Conservation (phyloP, 2,329 filamentous ascomycete genomes). For the Ophiostoma sp. region DNA sequence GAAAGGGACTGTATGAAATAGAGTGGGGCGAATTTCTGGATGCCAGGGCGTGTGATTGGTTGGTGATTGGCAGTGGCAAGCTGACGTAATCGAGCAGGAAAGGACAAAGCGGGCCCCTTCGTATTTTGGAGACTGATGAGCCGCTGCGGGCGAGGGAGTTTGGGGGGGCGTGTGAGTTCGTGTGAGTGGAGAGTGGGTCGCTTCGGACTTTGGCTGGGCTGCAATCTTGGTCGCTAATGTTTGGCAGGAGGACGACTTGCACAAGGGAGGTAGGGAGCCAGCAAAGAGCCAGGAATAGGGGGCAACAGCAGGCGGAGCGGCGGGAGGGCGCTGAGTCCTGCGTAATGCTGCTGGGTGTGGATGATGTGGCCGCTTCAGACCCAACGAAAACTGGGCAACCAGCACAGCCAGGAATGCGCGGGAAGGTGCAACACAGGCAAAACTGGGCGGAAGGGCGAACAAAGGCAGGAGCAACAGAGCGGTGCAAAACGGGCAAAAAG, state of each 20-base stretch:
- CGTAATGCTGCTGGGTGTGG: conserved; percentile 21
- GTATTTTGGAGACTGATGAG: conserved; percentile 24
- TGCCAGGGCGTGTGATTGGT: conserved; percentile 30
- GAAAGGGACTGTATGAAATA: background rate
- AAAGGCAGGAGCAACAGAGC: conserved; percentile 10
- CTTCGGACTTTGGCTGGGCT: conserved; percentile 21
- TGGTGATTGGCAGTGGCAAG: conserved; percentile 15
- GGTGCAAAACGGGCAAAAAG: conserved; percentile 26
- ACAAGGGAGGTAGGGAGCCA: background rate
- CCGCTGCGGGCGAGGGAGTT: conserved; percentile 4
- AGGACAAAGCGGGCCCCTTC: conserved; percentile 9
- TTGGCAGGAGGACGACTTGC: conserved; percentile 21
- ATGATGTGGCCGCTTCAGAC: conserved; percentile 37
- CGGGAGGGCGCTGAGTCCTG: conserved; percentile 22
- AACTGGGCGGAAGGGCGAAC: conserved; percentile 5
- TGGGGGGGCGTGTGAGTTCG: background rate
- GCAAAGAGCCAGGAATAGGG: conserved; percentile 17
- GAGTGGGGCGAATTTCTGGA: conserved; percentile 18
- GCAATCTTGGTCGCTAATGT: conserved; percentile 25
- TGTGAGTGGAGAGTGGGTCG: conserved; percentile 26
- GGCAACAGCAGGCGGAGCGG: conserved; percentile 5
- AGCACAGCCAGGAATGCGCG: conserved; percentile 13
- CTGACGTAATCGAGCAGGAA: conserved; percentile 32
- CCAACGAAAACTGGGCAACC: conserved; percentile 32
- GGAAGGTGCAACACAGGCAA: conserved; percentile 21